Base-by-base conservation (phyloP, 148 eudicot species). In the Chenopodium album region DNA sequence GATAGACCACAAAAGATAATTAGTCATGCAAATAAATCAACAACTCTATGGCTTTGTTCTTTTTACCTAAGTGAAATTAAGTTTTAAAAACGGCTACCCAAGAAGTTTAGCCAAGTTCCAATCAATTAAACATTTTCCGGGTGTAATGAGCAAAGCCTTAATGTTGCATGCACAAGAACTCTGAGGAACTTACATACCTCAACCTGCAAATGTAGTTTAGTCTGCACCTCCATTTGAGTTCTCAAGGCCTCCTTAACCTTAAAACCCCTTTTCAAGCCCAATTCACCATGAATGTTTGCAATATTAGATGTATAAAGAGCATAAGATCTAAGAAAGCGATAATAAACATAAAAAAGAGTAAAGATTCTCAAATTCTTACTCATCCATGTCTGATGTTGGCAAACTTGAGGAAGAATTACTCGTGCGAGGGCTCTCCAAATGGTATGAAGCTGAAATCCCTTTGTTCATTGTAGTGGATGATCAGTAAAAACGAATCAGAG, bases 201-300 rank as follows among this genome's bases (percentile, higher is more conserved):
- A 32, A 93, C 97, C 85, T 92, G 93, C 71, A 91, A 85, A 83
- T 93, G 97, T 74, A 93, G 85, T 79, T 90, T 90, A 78, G 94
- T 93, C 85, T 93, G 92, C 78, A 93, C 93, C 86, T 93, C 97
- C 97, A 91, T 93, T 74, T 93, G 97, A 60, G 88, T 93, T 84
- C 94, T 91, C 79, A 91, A 82, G 16, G 97, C 94, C 88, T 93
- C 97, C 90, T 91, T 91, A 66, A 91, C 94, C 85, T 89, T 93
- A 76, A 82, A 90, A 16, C 94, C 91, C 89, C 97, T 93, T 80
- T 14, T 68, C 81, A 78, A 75, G 81, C 52, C 56, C 67, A 83
- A 56, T n/a, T 54, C 80, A 71, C 60, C 79, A 59, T 41, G 54
- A 72, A 75, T 20, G 63, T 46, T 52, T 60, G 59, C 70, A 63